Base-by-base conservation (phyloP, 2,329 filamentous ascomycete species). In the Clarireedia sp. region DNA sequence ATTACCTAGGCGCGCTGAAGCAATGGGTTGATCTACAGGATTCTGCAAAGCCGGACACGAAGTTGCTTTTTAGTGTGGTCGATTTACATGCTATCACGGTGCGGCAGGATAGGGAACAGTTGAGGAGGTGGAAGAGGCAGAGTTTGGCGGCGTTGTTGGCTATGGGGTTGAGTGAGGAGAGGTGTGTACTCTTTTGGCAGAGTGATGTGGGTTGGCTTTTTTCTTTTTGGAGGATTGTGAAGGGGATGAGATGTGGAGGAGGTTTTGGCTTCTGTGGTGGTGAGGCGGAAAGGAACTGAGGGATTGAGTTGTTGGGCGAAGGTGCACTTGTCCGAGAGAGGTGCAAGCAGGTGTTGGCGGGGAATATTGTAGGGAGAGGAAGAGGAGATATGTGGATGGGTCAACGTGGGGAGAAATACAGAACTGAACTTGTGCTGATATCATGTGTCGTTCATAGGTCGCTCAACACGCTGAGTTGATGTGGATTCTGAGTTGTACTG, bases 401-500 rank as follows among this genome's bases (percentile, higher is more conserved):
- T 12, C 9, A 33, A 12, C 29, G 12, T 14, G 29, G 3, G 12
- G 29, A 33, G 29, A 33, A 29, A n/a, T n/a, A n/a, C n/a, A 26
- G 29, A 33, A 33, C 29, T 24, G 29, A 7, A 14, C 36, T 16
- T 33, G 16, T 23, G 46, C 52, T 54, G 45, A 54, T 47, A 16
- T n/a, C 19, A 21, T 21, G 17, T 45, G 7, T 23, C 12, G 19
- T 24, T 37, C n/a, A 10, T 60, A 89, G 82, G 84, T 91, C 2
- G 77, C 83, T 17, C 84, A 85, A 47, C 94, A 97, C 72, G 75
- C 87, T 3, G 91, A 97, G 71, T 78, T 99, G 60, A 95, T 96
- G 88, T 99, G 94, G 94, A 90, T 97, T 67, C 74, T 99, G 59
- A 92, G 89, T 67, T 96, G 91, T 62, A 87, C 88, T 51, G 89